Evolutionary conservation across 768 basidiomycete genomes (phyloP).

Genomic region (Boletus subcaerulescens): DNA sequence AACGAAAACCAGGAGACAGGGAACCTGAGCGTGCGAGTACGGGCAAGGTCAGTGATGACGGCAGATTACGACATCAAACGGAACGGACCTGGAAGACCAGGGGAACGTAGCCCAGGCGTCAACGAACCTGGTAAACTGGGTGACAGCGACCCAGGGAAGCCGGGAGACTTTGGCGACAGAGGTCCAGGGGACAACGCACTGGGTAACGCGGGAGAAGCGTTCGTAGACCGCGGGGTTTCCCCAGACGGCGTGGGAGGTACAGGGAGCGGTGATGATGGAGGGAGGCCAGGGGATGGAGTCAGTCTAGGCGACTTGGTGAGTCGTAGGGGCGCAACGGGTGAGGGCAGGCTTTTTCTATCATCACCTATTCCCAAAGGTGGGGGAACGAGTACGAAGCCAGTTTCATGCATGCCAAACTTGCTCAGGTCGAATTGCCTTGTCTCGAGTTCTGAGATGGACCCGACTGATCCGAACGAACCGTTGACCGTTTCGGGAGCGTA

Average conservation of each 20-base stretch:
- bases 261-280: slow-evolving; percentile 17
- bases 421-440: slow-evolving; percentile 15
- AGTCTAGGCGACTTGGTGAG: slow-evolving; percentile 26
- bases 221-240: slow-evolving; percentile 2
- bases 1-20: slow-evolving; percentile 22
- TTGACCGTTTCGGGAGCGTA: slow-evolving; percentile 5
- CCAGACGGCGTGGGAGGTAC: neutral
- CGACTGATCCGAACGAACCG: slow-evolving; percentile 15
- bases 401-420: slow-evolving; percentile 4
- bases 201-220: slow-evolving; percentile 10
- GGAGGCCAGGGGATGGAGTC: slow-evolving; percentile 13
- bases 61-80: slow-evolving; percentile 3
- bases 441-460: slow-evolving; percentile 24
- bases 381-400: slow-evolving; percentile 23
- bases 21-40: slow-evolving; percentile 12
- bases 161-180: slow-evolving; percentile 7
- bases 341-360: neutral
- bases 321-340: slow-evolving; percentile 26
- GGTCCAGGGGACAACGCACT: slow-evolving; percentile 8
- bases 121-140: slow-evolving; percentile 19
- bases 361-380: slow-evolving; percentile 23
- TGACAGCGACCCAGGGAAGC: slow-evolving; percentile 13
- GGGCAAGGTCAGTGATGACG: slow-evolving; percentile 2
- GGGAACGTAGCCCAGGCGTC: slow-evolving; percentile 21
- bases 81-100: slow-evolving; percentile 24